Evolutionary conservation across 305 asterid species (phyloP).

Genomic region (Fraxinus baroniana): DNA sequence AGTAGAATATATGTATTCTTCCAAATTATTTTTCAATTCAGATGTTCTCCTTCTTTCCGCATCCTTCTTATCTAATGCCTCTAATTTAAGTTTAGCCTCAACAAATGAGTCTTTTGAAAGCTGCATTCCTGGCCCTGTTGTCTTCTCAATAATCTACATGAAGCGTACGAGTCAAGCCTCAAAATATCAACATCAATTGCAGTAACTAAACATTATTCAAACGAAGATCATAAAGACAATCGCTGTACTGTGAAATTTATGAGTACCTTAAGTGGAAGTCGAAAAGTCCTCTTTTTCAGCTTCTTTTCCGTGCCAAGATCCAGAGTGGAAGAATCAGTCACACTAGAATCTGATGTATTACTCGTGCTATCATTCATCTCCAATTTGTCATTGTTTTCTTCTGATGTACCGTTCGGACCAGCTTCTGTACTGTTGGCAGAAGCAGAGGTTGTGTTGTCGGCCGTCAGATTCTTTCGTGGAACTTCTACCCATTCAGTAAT

Average conservation of each 20-base stretch:
- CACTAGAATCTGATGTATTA: conserved; percentile 43
- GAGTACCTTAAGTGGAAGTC: conserved; percentile 80
- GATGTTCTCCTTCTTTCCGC: conserved; percentile 96
- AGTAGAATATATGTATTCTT: conserved; percentile 89
- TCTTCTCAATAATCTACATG: conserved; percentile 75
- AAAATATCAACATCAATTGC: conserved; percentile 7
- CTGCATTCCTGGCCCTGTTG: conserved; percentile 77
- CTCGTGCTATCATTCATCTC: conserved; percentile 38
- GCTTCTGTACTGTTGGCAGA: conserved; percentile 57
- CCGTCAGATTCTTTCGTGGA: conserved; percentile 77
- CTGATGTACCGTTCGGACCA: conserved; percentile 46
- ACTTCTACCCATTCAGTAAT: conserved; percentile 98
- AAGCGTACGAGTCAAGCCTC: conserved; percentile 14
- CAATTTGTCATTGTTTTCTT: conserved; percentile 55
- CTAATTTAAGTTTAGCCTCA: conserved; percentile 67
- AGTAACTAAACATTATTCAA: conserved; percentile 10
- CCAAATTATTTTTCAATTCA: conserved; percentile 90
- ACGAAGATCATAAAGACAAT: conserved; percentile 2
- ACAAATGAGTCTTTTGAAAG: conserved; percentile 66
- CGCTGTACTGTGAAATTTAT: background rate
- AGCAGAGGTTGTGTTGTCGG: conserved; percentile 72
- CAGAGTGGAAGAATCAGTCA: conserved; percentile 44
- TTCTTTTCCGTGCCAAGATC: conserved; percentile 81
- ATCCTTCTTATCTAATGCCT: conserved; percentile 84
- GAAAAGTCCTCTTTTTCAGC: conserved; percentile 85